These are phyloP conservation scores for Ustilago vetiveriae DNA, from an alignment of 1,284 basidiomycete genomes.

Conservation along the genomic window DNA sequence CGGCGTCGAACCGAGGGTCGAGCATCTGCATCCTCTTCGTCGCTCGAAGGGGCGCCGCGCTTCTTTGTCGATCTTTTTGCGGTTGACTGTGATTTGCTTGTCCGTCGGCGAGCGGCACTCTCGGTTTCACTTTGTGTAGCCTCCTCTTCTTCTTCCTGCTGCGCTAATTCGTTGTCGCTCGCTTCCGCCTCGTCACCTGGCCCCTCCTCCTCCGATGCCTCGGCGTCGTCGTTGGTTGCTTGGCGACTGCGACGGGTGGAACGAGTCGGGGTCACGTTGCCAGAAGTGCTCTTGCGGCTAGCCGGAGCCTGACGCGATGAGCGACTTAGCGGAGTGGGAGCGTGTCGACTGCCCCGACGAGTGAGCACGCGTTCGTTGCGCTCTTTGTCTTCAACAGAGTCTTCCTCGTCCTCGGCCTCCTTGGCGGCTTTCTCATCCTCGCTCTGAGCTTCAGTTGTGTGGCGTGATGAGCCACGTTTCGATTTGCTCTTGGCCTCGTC, in stretches of 20 bases:
- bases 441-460: conserved; percentile 28
- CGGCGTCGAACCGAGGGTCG: conserved; percentile 37
- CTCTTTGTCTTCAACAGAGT: conserved; percentile 53
- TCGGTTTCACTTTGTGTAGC: conserved; percentile 36
- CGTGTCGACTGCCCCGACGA: conserved; percentile 31
- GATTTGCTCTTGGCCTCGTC: conserved; percentile 15
- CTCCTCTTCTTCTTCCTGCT: conserved; percentile 17
- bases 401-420: conserved; percentile 12
- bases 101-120: conserved; percentile 16
- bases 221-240: conserved; percentile 14
- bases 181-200: conserved; percentile 16
- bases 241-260: conserved; percentile 39
- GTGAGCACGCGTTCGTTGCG: conserved; percentile 41
- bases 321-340: conserved; percentile 13
- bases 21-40: conserved; percentile 34
- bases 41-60: conserved; percentile 30
- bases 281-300: conserved; percentile 30
- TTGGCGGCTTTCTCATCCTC: conserved; percentile 17
- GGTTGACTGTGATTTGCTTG: conserved; percentile 12
- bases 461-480: conserved; percentile 18
- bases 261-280: conserved; percentile 31
- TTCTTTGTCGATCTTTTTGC: conserved; percentile 21
- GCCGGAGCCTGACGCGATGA: conserved; percentile 4
- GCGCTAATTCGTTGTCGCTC: conserved; percentile 18
- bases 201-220: conserved; percentile 27